Conservation (phyloP, 2,329 filamentous ascomycete species). For the Fusarium piperis region DNA sequence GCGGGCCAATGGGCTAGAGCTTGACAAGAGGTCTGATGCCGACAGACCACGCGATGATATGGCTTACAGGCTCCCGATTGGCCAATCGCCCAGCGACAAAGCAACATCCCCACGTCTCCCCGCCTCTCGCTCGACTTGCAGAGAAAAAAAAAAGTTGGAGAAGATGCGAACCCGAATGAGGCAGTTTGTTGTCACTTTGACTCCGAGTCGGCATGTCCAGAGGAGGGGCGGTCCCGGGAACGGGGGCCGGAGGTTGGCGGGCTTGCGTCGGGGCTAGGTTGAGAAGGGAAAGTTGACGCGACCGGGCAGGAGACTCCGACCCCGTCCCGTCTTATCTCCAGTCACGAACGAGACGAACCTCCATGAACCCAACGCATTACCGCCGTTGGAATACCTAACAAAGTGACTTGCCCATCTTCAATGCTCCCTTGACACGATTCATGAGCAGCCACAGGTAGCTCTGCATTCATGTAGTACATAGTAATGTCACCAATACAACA, state of each 20-base stretch:
- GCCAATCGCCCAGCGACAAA: constrained; percentile 3
- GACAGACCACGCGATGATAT: neutral
- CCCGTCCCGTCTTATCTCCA: constrained; percentile 6
- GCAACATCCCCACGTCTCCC: constrained; percentile 11
- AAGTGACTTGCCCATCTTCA: neutral
- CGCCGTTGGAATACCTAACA: neutral
- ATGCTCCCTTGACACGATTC: neutral
- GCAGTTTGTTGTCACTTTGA: neutral
- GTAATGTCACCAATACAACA: neutral
- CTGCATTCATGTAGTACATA: neutral
- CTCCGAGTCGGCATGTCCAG: neutral
- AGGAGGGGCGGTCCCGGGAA: constrained; percentile 5
- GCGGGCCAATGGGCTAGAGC: neutral
- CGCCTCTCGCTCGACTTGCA: constrained; percentile 4
- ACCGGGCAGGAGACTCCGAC: constrained; percentile 10
- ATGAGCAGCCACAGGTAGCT: neutral
- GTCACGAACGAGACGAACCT: neutral
- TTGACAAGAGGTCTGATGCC: neutral
- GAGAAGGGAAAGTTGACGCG: constrained; percentile 36
- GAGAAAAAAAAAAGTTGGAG: neutral
- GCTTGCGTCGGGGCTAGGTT: constrained; percentile 21
- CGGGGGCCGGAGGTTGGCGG: constrained; percentile 10
- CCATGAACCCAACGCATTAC: neutral
- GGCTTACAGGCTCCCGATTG: constrained; percentile 8
- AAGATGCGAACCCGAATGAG: neutral